These are phyloP conservation scores for Nicotiana benthamiana DNA, from an alignment of 257 asterid genomes.

Conservation along the genomic window DNA sequence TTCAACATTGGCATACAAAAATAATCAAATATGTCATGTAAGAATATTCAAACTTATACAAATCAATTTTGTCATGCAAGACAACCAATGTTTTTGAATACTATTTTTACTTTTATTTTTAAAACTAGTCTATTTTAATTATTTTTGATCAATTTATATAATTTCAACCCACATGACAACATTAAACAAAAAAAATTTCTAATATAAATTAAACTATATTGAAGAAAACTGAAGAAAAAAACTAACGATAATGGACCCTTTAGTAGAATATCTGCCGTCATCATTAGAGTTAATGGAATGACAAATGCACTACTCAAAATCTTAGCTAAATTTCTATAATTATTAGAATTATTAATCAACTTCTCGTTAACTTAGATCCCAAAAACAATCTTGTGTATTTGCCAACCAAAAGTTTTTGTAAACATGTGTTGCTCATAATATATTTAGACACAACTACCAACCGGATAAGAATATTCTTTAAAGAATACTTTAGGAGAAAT, in stretches of 20 bases:
- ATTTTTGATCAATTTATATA: too few relatives aligned
- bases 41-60: too few relatives aligned
- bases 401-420: neutral
- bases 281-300: neutral
- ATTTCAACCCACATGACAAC: too few relatives aligned
- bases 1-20: too few relatives aligned
- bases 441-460: neutral
- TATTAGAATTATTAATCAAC: neutral
- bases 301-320: neutral
- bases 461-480: neutral
- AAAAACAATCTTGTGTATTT: neutral
- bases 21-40: too few relatives aligned
- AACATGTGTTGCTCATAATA: neutral
- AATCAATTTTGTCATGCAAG: too few relatives aligned
- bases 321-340: neutral
- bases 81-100: too few relatives aligned
- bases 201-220: too few relatives aligned
- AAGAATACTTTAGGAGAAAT: neutral
- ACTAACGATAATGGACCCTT: neutral
- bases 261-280: neutral
- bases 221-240: neutral
- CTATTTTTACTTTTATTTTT: too few relatives aligned
- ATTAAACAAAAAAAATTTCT: too few relatives aligned
- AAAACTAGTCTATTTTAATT: too few relatives aligned
- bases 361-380: neutral